Evolutionary conservation across 495 filamentous ascomycete species (phyloP).

Genomic region (Podospora bellae-mahoneyi): DNA sequence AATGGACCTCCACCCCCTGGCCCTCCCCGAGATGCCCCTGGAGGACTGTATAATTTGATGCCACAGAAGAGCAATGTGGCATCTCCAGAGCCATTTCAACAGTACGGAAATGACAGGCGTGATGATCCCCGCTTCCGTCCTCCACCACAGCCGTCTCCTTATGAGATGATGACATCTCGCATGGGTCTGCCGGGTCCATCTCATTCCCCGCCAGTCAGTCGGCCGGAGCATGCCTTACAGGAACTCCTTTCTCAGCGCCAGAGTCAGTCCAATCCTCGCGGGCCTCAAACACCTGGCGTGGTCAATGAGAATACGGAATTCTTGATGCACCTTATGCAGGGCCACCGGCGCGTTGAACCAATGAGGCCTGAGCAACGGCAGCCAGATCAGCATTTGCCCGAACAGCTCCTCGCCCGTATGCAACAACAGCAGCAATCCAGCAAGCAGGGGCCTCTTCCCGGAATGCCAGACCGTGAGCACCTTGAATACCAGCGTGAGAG

Average conservation of each 20-base stretch:
- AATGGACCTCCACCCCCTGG: conserved; percentile 21
- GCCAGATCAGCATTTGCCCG: conserved; percentile 44
- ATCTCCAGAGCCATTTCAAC: conserved; percentile 44
- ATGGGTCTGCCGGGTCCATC: conserved; percentile 29
- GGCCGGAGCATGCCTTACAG: conserved; percentile 53
- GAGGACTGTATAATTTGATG: conserved; percentile 30
- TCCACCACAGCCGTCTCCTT: conserved; percentile 27
- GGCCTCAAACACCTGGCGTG: conserved; percentile 37
- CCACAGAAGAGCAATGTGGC: conserved; percentile 33
- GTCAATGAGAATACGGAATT: conserved; percentile 52
- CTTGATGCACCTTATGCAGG: conserved; percentile 55
- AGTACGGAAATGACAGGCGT: conserved; percentile 41
- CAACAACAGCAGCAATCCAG: conserved; percentile 32
- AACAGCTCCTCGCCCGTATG: conserved; percentile 35
- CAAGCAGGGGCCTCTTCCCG: conserved; percentile 30
- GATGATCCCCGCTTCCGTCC: conserved; percentile 36
- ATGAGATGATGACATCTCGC: conserved; percentile 46
- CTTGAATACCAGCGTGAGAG: conserved; percentile 41
- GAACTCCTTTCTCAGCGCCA: conserved; percentile 51
- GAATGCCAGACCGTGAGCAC: conserved; percentile 40
- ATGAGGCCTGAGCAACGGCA: conserved; percentile 17
- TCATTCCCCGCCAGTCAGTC: conserved; percentile 38
- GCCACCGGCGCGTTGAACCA: conserved; percentile 26
- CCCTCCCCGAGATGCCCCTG: conserved; percentile 26
- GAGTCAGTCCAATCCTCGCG: conserved; percentile 37